These are phyloP conservation scores for Venturia oleaginea DNA, from an alignment of 2,329 filamentous ascomycete genomes.

Conservation along the genomic window DNA sequence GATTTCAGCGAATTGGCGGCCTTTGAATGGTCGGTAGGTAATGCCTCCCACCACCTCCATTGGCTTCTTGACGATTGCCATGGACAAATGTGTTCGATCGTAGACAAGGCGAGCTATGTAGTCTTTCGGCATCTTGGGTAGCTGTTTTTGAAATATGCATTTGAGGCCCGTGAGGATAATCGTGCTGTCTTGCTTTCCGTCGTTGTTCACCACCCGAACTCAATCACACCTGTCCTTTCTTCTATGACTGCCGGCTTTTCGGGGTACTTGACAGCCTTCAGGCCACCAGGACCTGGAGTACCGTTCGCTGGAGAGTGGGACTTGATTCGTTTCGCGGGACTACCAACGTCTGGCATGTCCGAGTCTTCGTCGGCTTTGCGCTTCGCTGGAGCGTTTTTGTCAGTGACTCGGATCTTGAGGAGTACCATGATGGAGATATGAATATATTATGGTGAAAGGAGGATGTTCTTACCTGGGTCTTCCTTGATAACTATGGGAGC, in stretches of 20 bases:
- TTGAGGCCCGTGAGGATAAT: constrained; percentile 94
- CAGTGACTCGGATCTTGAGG: constrained; percentile 10
- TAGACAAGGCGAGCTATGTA: constrained; percentile 97
- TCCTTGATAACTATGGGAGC: constrained; percentile 7
- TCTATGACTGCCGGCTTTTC: constrained; percentile 93
- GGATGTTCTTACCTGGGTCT: background rate
- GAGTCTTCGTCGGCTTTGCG: constrained; percentile 59
- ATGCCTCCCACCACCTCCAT: constrained; percentile 90
- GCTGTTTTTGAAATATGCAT: constrained; percentile 95
- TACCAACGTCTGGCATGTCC: constrained; percentile 43
- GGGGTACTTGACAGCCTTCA: constrained; percentile 68
- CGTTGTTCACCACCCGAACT: constrained; percentile 98
- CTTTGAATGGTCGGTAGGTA: constrained; percentile 89
- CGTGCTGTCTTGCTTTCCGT: constrained; percentile 74
- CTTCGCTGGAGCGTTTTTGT: constrained; percentile 39
- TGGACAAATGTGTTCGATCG: constrained; percentile 89
- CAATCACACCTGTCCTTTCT: constrained; percentile 87
- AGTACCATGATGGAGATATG: constrained; percentile 11
- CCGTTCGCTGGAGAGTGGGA: constrained; percentile 28
- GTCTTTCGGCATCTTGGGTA: constrained; percentile 98
- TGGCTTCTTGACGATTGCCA: constrained; percentile 95
- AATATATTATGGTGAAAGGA: background rate
- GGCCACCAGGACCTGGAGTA: constrained; percentile 26
- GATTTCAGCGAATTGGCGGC: constrained; percentile 90
- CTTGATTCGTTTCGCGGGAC: constrained; percentile 57